Conservation (phyloP, 768 basidiomycete species). For the Naganishia kalamii region DNA sequence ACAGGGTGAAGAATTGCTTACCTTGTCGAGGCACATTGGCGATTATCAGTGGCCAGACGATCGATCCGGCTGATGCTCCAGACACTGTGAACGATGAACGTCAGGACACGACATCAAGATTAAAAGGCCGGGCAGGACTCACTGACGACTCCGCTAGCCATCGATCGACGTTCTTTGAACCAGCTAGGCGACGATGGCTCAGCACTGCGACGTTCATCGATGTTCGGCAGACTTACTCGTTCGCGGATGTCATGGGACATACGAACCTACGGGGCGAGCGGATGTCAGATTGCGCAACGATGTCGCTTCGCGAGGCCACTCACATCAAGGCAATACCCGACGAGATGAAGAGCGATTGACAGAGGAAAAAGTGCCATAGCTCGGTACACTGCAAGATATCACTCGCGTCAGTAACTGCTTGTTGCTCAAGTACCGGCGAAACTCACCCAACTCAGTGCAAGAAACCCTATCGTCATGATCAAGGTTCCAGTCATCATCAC, state of each 20-base stretch:
- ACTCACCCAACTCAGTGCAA: constrained; percentile 20
- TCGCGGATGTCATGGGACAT: constrained; percentile 1
- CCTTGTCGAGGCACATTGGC: constrained; percentile 19
- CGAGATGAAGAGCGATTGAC: constrained; percentile 19
- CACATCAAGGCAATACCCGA: constrained; percentile 18
- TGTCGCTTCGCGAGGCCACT: neutral
- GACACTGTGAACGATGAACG: neutral
- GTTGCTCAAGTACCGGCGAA: too few relatives aligned
- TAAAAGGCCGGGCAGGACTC: neutral
- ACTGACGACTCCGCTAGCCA: constrained; percentile 23
- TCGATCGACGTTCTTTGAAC: constrained; percentile 8
- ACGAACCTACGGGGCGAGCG: constrained; percentile 2
- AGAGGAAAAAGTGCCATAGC: constrained; percentile 23
- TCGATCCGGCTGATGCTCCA: constrained; percentile 20
- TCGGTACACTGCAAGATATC: constrained; percentile 12
- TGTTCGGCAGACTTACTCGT: neutral
- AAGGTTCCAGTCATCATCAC: constrained; percentile 19
- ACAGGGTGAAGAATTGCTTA: neutral
- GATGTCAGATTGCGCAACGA: constrained; percentile 1
- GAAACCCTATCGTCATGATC: constrained; percentile 9
- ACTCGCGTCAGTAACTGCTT: neutral
- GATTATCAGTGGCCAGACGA: constrained; percentile 23
- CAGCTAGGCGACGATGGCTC: neutral
- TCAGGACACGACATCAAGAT: neutral
- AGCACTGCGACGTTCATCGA: neutral